These are phyloP conservation scores for Suhomyces choctaworum DNA, from an alignment of 1,139 yeast genomes.

Conservation along the genomic window DNA sequence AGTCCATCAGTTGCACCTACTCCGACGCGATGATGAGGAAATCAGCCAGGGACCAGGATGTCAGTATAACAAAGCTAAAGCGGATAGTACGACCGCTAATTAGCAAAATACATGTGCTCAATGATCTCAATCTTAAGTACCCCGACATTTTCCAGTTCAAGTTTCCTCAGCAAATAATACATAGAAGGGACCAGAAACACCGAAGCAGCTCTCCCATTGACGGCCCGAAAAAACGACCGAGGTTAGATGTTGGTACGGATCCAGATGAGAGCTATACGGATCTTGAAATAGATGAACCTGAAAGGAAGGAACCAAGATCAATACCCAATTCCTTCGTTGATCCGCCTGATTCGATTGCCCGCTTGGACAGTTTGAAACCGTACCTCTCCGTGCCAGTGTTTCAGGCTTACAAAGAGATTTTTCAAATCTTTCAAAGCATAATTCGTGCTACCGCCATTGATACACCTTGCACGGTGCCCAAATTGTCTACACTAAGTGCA, in stretches of 20 bases:
- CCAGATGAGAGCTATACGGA: conserved; percentile 5
- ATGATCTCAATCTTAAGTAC: conserved; percentile 27
- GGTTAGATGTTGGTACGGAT: conserved; percentile 1
- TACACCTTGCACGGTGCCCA: conserved; percentile 11
- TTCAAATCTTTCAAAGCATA: conserved; percentile 29
- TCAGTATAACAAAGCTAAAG: conserved; percentile 29
- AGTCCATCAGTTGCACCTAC: neutral
- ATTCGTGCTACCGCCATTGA: conserved; percentile 19
- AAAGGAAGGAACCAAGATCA: neutral
- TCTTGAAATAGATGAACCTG: neutral
- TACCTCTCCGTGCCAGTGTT: conserved; percentile 29
- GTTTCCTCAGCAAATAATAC: conserved; percentile 1
- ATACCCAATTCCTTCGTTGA: conserved; percentile 11
- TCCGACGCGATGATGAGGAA: conserved; percentile 5
- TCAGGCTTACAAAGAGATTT: conserved; percentile 33
- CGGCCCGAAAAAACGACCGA: neutral
- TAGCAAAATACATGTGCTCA: conserved; percentile 37
- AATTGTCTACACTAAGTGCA: conserved; percentile 32
- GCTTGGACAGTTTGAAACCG: conserved; percentile 30
- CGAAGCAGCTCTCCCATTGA: neutral
- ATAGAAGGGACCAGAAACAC: neutral
- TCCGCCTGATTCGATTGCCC: conserved; percentile 26
- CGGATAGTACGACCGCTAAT: conserved; percentile 40
- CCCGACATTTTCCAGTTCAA: conserved; percentile 17
- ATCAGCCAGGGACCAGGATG: conserved; percentile 2